These are phyloP conservation scores for Megacollybia platyphylla DNA, from an alignment of 1,284 basidiomycete species.

Conservation along the genomic window DNA sequence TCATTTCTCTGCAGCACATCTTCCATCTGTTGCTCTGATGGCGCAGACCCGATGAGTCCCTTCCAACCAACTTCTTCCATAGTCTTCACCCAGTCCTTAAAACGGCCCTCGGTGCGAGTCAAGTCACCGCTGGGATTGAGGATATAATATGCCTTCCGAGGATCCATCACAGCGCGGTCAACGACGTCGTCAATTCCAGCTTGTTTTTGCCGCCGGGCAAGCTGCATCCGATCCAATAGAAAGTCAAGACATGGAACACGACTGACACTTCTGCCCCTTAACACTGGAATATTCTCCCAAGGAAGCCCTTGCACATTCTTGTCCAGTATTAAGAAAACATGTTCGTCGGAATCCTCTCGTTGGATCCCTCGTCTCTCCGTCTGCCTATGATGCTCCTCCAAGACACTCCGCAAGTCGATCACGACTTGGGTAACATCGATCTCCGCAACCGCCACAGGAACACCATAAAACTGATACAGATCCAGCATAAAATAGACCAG, in stretches of 20 bases:
- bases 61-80: constrained; percentile 73
- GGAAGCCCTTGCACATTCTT: constrained; percentile 84
- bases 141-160: constrained; percentile 68
- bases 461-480: constrained; percentile 86
- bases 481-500: constrained; percentile 91
- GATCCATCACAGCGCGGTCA: constrained; percentile 47
- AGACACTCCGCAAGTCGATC: constrained; percentile 55
- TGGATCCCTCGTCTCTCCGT: constrained; percentile 11
- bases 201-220: constrained; percentile 30
- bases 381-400: constrained; percentile 55
- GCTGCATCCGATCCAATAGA: constrained; percentile 68
- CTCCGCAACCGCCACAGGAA: constrained; percentile 83
- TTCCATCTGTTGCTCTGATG: constrained; percentile 74
- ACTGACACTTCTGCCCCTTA: constrained; percentile 78
- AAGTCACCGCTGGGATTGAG: constrained; percentile 93
- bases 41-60: constrained; percentile 65
- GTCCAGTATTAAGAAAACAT: constrained; percentile 86
- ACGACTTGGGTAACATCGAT: constrained; percentile 84
- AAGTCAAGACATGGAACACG: constrained; percentile 87
- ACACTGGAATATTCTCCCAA: constrained; percentile 90
- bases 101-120: constrained; percentile 71
- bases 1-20: constrained; percentile 63
- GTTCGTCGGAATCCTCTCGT: constrained; percentile 33
- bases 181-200: constrained; percentile 11
- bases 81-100: constrained; percentile 62